These are phyloP conservation scores for Starmera amethionina DNA, from an alignment of 805 yeast species.

Conservation along the genomic window DNA sequence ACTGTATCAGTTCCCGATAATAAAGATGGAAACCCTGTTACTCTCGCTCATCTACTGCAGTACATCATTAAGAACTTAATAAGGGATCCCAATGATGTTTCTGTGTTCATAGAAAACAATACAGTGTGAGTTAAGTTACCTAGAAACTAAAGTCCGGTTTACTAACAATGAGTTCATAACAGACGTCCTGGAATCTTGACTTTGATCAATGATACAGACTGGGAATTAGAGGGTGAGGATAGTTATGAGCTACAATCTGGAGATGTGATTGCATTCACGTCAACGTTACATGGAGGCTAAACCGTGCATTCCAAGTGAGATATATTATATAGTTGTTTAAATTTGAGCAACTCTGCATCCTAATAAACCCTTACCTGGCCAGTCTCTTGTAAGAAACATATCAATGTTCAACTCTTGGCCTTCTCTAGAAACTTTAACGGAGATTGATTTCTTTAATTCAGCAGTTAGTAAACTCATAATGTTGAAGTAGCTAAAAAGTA, in stretches of 20 bases:
- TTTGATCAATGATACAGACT: conserved; percentile 86
- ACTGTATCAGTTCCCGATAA: conserved; percentile 38
- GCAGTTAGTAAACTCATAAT: neutral
- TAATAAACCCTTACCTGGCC: conserved; percentile 62
- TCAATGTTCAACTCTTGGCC: conserved; percentile 17
- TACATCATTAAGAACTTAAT: conserved; percentile 46
- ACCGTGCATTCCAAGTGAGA: neutral
- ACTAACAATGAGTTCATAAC: neutral
- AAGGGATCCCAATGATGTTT: conserved; percentile 50
- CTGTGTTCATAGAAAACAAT: conserved; percentile 74
- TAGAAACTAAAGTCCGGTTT: neutral
- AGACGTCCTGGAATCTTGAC: conserved; percentile 85
- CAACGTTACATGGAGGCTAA: conserved; percentile 91
- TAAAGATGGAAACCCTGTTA: conserved; percentile 23
- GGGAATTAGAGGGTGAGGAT: conserved; percentile 92
- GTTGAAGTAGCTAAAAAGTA: neutral
- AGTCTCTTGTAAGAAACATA: conserved; percentile 38
- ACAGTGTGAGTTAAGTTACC: conserved; percentile 29
- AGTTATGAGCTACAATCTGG: conserved; percentile 66
- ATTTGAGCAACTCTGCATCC: conserved; percentile 52
- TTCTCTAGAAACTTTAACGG: conserved; percentile 23
- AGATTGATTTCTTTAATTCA: conserved; percentile 5
- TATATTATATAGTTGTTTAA: conserved; percentile 10
- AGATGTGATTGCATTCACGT: conserved; percentile 79
- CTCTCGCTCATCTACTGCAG: conserved; percentile 40